These are phyloP conservation scores for Cavenderia fasciculata DNA, from an alignment of 78 protist species.

Conservation along the genomic window DNA sequence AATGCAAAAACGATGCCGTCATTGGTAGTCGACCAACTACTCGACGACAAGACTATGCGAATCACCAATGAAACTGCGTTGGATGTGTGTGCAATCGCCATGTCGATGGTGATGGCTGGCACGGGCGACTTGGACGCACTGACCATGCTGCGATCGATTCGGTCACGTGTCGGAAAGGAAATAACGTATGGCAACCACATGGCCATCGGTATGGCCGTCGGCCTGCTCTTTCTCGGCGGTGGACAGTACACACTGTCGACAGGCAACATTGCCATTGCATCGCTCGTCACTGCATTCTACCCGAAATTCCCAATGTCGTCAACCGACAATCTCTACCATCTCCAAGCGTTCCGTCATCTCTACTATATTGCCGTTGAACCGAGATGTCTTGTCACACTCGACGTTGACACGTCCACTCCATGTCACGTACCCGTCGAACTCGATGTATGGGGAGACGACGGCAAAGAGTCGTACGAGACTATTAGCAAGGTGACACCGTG, in stretches of 20 bases:
- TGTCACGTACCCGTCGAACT: constrained; percentile 73
- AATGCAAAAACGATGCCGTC: no score
- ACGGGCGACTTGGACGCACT: constrained; percentile 79
- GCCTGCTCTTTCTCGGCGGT: constrained; percentile 90
- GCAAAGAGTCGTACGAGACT: neutral
- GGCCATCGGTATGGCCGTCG: constrained; percentile 88
- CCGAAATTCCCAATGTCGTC: constrained; percentile 84
- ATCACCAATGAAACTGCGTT: constrained; percentile 54
- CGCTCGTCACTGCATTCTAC: constrained; percentile 83
- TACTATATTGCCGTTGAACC: constrained; percentile 89
- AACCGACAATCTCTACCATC: constrained; percentile 87
- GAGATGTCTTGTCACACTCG: constrained; percentile 81
- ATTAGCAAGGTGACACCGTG: constrained; percentile 56
- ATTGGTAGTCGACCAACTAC: no score
- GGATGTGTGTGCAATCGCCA: constrained; percentile 12
- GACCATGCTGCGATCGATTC: constrained; percentile 47
- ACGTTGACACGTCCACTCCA: constrained; percentile 80
- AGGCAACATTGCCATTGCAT: constrained; percentile 80
- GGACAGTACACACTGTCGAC: constrained; percentile 81
- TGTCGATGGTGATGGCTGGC: constrained; percentile 87
- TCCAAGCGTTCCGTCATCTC: constrained; percentile 92
- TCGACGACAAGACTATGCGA: neutral
- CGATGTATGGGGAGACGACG: neutral
- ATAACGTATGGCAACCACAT: constrained; percentile 87
- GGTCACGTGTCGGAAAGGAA: constrained; percentile 26